These are phyloP conservation scores for Parastagonospora nodorum DNA, from an alignment of 2,329 filamentous ascomycete species.

Conservation along the genomic window DNA sequence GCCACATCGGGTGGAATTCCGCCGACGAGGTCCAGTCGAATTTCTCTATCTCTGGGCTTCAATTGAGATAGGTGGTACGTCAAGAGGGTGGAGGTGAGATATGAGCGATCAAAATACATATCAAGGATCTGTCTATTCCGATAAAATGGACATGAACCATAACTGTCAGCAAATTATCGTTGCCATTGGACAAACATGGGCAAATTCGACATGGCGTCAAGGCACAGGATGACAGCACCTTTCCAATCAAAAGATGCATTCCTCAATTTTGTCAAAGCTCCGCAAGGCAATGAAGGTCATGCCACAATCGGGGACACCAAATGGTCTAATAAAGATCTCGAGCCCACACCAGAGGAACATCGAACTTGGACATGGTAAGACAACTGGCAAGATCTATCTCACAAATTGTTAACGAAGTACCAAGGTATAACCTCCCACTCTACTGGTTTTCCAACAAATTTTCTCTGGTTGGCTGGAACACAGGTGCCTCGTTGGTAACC, in stretches of 20 bases:
- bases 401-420: neutral
- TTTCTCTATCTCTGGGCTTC: conserved; percentile 1
- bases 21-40: conserved; percentile 1
- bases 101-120: conserved; percentile 6
- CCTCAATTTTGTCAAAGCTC: conserved; percentile 18
- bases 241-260: conserved; percentile 28
- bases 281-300: conserved; percentile 17
- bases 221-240: conserved; percentile 6
- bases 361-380: conserved; percentile 32
- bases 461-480: conserved; percentile 26
- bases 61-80: conserved; percentile 12
- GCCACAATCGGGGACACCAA: conserved; percentile 18
- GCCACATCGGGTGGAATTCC: conserved; percentile 12
- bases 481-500: conserved; percentile 21
- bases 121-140: conserved; percentile 5
- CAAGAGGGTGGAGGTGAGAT: conserved; percentile 3
- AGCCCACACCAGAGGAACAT: conserved; percentile 25
- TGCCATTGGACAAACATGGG: conserved; percentile 4
- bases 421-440: conserved; percentile 25
- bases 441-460: conserved; percentile 30
- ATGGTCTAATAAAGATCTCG: conserved; percentile 34
- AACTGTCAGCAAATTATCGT: neutral
- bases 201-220: conserved; percentile 8
- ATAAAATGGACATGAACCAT: conserved; percentile 1
- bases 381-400: neutral